Conservation (phyloP, 257 asterid genomes). For the Plantago elongata region DNA sequence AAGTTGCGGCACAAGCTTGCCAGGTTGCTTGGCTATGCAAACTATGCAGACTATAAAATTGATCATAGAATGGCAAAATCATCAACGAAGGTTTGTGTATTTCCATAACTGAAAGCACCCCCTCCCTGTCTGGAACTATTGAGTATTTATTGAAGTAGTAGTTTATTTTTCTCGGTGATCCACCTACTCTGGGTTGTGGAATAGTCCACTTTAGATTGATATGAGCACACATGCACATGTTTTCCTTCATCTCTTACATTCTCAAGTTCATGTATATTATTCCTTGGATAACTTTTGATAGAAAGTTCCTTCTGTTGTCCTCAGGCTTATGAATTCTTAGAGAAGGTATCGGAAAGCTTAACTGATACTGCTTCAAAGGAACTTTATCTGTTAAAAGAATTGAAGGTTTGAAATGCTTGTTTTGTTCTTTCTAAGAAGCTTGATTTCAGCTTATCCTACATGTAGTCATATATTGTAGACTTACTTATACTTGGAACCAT, state of each 20-base stretch:
- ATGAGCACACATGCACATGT: not conserved
- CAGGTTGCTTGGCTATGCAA: constrained; percentile 82
- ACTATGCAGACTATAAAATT: constrained; percentile 75
- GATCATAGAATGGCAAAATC: constrained; percentile 75
- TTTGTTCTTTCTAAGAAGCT: constrained; percentile 15
- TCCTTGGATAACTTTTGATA: constrained; percentile 1
- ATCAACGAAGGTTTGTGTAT: constrained; percentile 62
- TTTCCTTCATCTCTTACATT: constrained; percentile 9
- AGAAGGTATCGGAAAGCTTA: constrained; percentile 71
- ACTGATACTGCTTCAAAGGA: constrained; percentile 75
- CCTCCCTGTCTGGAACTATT: too few species aligned
- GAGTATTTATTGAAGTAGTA: not conserved
- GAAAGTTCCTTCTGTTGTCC: constrained; percentile 20
- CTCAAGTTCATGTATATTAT: constrained; percentile 7
- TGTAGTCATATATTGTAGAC: constrained; percentile 14
- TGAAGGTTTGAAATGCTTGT: constrained; percentile 55
- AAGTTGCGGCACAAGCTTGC: constrained; percentile 81
- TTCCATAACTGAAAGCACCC: constrained; percentile 14
- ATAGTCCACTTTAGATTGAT: constrained; percentile 8
- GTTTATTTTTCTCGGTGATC: not conserved
- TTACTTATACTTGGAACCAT: constrained; percentile 16
- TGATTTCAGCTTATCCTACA: constrained; percentile 3
- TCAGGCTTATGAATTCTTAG: constrained; percentile 85
- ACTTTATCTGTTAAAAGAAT: constrained; percentile 63
- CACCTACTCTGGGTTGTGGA: not conserved